A percentile compares a stretch with the other conserved stretches of the same genome.
phyloP scores from a whole-genome alignment of 179 eudicot species.

The Spinacia oleracea region DNA sequence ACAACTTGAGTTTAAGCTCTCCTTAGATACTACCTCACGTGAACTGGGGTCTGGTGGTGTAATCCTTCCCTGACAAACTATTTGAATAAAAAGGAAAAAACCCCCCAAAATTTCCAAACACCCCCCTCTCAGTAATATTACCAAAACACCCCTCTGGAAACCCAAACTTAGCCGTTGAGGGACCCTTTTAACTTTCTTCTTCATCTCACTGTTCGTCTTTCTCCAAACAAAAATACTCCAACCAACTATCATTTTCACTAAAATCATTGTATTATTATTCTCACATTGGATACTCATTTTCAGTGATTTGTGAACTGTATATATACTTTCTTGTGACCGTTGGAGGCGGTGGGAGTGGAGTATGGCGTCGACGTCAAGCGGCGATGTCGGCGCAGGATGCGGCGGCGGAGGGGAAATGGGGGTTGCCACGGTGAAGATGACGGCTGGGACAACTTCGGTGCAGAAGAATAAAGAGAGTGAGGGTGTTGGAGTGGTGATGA shows the following conservation, averaged over 20 bases:
- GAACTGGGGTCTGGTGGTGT: conserved; percentile 6
- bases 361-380: conserved; percentile 45
- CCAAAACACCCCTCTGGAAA: conserved; percentile 7
- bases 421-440: conserved; percentile 9
- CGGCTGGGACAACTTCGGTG: conserved; percentile 4
- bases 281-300: background rate
- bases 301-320: too few species aligned
- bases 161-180: conserved; percentile 45
- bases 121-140: background rate
- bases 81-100: background rate
- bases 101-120: background rate
- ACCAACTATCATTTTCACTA: background rate
- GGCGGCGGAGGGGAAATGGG: too few species aligned
- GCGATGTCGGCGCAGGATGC: conserved; percentile 23
- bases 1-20: background rate
- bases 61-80: background rate
- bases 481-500: conserved; percentile 12
- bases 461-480: conserved; percentile 11
- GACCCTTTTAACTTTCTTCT: conserved; percentile 7
- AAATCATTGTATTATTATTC: background rate
- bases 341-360: background rate
- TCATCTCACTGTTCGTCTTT: background rate
- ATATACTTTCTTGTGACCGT: conserved; percentile 16
- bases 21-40: conserved; percentile 29
- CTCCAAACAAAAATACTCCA: background rate